A percentile compares a stretch with the other conserved stretches of the same genome.
Evolutionary conservation across 139 green algal genomes (phyloP).

Genomic region (Chlamydomonas schloesseri): DNA sequence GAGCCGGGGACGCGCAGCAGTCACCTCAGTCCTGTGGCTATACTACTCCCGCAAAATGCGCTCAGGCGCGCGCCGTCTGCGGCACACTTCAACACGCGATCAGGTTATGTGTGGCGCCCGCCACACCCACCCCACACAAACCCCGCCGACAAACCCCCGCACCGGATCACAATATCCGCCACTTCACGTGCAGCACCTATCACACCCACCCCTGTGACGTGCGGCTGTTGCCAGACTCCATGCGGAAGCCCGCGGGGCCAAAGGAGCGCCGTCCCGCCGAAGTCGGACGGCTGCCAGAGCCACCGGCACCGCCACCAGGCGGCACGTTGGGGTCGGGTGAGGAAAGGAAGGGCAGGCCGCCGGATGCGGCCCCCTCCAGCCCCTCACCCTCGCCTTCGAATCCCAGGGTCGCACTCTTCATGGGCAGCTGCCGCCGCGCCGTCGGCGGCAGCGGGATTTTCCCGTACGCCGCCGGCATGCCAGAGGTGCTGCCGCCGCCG

Average conservation of each 20-base stretch:
- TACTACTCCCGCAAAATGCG: too few species aligned
- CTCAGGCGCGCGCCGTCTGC: too few species aligned
- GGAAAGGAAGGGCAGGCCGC: not conserved
- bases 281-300: not conserved
- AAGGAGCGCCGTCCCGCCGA: not conserved
- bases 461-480: conserved; percentile 16
- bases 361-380: not conserved
- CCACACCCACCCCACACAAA: too few species aligned
- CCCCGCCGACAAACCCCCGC: too few species aligned
- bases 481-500: too few species aligned
- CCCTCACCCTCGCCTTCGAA: not conserved
- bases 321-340: conserved; percentile 14
- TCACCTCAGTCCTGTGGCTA: too few species aligned
- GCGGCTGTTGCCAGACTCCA: not conserved
- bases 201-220: not conserved
- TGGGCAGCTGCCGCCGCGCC: conserved; percentile 9
- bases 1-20: too few species aligned
- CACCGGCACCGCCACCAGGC: not conserved
- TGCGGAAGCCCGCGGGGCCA: not conserved
- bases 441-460: not conserved
- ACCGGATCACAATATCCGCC: too few species aligned
- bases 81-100: too few species aligned
- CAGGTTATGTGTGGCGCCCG: too few species aligned
- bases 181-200: too few species aligned
- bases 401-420: conserved; percentile 13